Evolutionary conservation across 169 alveolate species (phyloP).

Genomic region (Eimeria praecox): DNA sequence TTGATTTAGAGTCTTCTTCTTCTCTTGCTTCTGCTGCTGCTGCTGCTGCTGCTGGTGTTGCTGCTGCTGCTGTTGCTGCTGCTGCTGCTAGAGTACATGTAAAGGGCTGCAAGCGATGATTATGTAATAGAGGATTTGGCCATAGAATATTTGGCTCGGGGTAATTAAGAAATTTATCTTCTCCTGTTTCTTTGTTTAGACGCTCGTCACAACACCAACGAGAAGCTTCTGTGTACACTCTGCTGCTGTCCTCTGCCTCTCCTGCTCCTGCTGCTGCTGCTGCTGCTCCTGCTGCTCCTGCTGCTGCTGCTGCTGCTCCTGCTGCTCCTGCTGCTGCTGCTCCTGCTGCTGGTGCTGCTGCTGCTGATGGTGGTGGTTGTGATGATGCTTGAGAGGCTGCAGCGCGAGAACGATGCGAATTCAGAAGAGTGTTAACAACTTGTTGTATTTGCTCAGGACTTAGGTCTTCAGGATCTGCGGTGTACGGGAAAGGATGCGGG

Average conservation of each 20-base stretch:
- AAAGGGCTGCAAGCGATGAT: constrained; percentile 80
- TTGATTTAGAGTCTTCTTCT: too few relatives aligned
- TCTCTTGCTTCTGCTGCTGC: too few relatives aligned
- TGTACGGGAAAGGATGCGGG: constrained; percentile 23
- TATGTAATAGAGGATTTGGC: constrained; percentile 82
- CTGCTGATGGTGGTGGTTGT: neutral
- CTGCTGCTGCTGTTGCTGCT: neutral
- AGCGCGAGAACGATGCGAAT: neutral
- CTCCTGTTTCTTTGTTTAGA: constrained; percentile 8
- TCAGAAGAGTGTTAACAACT: neutral
- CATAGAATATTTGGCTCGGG: constrained; percentile 80
- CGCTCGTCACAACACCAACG: constrained; percentile 11
- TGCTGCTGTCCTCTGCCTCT: too few relatives aligned
- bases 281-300: too few relatives aligned
- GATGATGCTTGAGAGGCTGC: neutral
- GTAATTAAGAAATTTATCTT: constrained; percentile 20
- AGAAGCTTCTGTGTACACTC: constrained; percentile 28
- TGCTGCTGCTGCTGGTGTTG: neutral
- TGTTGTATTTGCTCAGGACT: constrained; percentile 2
- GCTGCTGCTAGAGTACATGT: neutral
- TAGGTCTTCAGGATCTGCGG: constrained; percentile 41
- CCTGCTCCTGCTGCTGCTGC: too few relatives aligned
- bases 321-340: too few relatives aligned
- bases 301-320: too few relatives aligned
- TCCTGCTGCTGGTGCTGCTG: neutral